Evolutionary conservation across 2,329 filamentous ascomycete species (phyloP).

Genomic region (Fusarium sp.): DNA sequence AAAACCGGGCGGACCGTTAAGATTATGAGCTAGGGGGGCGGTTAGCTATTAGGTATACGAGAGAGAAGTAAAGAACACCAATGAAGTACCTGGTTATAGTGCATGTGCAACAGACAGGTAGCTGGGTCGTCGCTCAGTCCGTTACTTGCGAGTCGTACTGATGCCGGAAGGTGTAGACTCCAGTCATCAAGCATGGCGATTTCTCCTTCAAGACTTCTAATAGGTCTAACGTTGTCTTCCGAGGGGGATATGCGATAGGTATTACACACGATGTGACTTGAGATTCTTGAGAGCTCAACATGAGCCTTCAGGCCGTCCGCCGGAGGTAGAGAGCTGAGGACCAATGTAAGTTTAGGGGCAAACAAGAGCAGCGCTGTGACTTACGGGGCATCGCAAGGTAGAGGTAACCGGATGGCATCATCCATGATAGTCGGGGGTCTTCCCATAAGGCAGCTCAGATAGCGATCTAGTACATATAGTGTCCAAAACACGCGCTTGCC

Average conservation of each 20-base stretch:
- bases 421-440: constrained; percentile 62
- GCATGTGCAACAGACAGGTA: constrained; percentile 63
- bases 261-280: constrained; percentile 63
- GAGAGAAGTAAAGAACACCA: too few relatives aligned
- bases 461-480: constrained; percentile 64
- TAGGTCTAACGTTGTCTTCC: constrained; percentile 44
- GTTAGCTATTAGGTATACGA: constrained; percentile 1
- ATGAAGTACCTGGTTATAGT: constrained; percentile 57
- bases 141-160: constrained; percentile 55
- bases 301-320: constrained; percentile 61
- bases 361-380: constrained; percentile 38
- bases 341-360: constrained; percentile 1
- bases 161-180: constrained; percentile 55
- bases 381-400: constrained; percentile 59
- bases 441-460: constrained; percentile 64
- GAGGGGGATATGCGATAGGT: constrained; percentile 58
- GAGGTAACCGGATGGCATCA: constrained; percentile 60
- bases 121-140: constrained; percentile 58
- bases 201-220: constrained; percentile 56
- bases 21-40: constrained; percentile 57
- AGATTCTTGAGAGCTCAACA: constrained; percentile 62
- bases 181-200: constrained; percentile 60
- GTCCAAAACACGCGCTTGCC: constrained; percentile 66
- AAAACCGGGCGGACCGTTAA: constrained; percentile 63
- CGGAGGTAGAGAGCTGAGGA: constrained; percentile 58